Evolutionary conservation across 257 asterid genomes (phyloP), one percentile per base, ranked within the genome.

Genomic region (Scutellaria barbata): DNA sequence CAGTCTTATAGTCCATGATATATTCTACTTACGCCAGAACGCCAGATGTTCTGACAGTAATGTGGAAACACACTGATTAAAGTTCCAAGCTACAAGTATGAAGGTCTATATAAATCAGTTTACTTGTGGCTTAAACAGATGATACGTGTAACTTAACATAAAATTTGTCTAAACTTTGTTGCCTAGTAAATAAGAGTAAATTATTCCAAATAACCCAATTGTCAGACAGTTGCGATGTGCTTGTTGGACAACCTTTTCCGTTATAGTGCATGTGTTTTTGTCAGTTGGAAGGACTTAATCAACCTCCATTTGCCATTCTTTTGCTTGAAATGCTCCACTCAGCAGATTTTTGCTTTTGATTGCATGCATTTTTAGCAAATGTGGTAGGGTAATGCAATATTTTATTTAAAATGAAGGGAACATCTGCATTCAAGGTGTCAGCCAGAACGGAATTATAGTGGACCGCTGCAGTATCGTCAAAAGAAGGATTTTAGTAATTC

Each of bases 391-490:
- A 14, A 69, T 59, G 13, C 53, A 30, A 30, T 74, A 74, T 51
- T 22, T 77, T 51, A 45, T 80, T 51, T 7, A 50, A 30, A 74
- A 45, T 85, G 80, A 80, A 92, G 98, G 96, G 98, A 88, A 71
- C 62, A 79, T 84, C 65, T 75, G 68, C 96, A 84, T 59, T 87
- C 87, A 41, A 87, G 88, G 77, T 78, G 70, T 79, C 84, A 11
- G 46, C 25, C 77, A 60, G 96, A 92, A 17, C 85, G 96, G 68
- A 92, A 76, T 74, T 79, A 80, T 74, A 92, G 96, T 56, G 95
- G 96, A 46, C 95, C 96, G 10, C 71, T 92, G 81, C 98, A 92
- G 74, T 60, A 69, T 78, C 92, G 89, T 51, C 90, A 69, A 58
- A 92, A 84, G 79, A 92, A 89, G 81, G 96, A 86, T 59, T 68